Base-by-base conservation (phyloP, 177 flowering plant genomes). In the Telopea speciosissima region DNA sequence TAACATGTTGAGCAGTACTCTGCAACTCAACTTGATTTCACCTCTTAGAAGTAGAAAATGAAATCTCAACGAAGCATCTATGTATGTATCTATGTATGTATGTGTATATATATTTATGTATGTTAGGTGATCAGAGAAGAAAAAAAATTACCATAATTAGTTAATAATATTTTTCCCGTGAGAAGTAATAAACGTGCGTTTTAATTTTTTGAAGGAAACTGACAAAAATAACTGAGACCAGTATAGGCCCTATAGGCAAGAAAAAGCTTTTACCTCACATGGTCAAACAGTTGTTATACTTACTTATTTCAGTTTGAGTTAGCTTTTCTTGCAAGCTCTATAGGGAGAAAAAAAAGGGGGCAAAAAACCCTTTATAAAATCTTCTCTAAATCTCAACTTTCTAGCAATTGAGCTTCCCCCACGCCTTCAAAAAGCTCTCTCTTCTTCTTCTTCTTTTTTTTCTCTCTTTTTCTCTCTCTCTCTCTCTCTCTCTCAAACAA, bases 401-500 rank as follows among this genome's bases (percentile, higher is more conserved):
- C 40, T 36, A 8, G 9, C 40, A 36, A 36, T 36, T 36, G 40
- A 49, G 17, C 16, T 12, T 49, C 17, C 9, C 61, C 61, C 59
- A 16, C 16, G 5, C 59, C 19, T 21, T 1, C 21, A 54, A 54
- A 54, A 21, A 54, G 16, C n/a, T n/a, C n/a, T n/a, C n/a, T n/a
- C n/a, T n/a, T n/a, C n/a, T n/a, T n/a, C 59, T 16, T 19, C 19
- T 36, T 45, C 9, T 28, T 26, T 64, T 31, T 5, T 64, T 33
- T 21, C 56, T 4, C 66, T 45, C 73, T 70, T 45, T 28, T 0
- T 23, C 49, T 45, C 28, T 21, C 36, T 68, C 22, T 21, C 54
- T 26, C 52, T 56, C 61, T 19, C 58, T 25, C 70, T 12, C 23
- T 58, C 61, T 58, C 69, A 67, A 22, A 59, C 71, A 49, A 71